Evolutionary conservation across 768 basidiomycete species (phyloP).

Genomic region (Boletellus emodensis): DNA sequence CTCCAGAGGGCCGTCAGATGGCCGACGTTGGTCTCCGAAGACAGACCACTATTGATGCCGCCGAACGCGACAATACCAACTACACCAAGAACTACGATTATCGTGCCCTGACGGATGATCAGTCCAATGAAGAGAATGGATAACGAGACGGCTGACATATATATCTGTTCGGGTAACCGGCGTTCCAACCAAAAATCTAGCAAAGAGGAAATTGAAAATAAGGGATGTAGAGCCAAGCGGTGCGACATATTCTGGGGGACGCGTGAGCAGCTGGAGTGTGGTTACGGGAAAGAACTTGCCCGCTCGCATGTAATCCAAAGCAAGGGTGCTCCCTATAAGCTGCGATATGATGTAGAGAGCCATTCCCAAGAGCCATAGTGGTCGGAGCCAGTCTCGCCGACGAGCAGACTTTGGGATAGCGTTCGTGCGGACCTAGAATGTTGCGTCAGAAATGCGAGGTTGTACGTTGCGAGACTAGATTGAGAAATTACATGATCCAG

Average conservation of each 20-base stretch:
- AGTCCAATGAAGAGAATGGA: neutral
- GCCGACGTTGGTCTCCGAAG: conserved; percentile 63
- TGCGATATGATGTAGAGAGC: conserved; percentile 89
- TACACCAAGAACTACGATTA: conserved; percentile 79
- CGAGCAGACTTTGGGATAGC: conserved; percentile 73
- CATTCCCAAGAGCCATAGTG: conserved; percentile 91
- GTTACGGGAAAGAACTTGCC: conserved; percentile 37
- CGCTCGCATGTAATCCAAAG: conserved; percentile 84
- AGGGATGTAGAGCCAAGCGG: conserved; percentile 91
- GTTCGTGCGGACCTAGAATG: conserved; percentile 62
- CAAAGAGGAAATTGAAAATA: conserved; percentile 95
- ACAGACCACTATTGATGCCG: conserved; percentile 77
- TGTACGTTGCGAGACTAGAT: neutral
- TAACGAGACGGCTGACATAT: conserved; percentile 46
- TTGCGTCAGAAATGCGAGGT: neutral
- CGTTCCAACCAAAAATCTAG: conserved; percentile 81
- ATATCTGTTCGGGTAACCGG: conserved; percentile 83
- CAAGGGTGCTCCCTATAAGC: conserved; percentile 82
- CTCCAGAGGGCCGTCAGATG: conserved; percentile 85
- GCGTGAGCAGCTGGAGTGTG: conserved; percentile 4
- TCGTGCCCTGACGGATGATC: conserved; percentile 56
- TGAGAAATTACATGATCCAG: conserved; percentile 71
- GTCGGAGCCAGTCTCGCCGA: conserved; percentile 73
- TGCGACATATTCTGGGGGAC: conserved; percentile 80
- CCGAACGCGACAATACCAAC: conserved; percentile 87